phyloP scores from a whole-genome alignment of 768 basidiomycete species.

The Rhizopogon vesiculosus region DNA sequence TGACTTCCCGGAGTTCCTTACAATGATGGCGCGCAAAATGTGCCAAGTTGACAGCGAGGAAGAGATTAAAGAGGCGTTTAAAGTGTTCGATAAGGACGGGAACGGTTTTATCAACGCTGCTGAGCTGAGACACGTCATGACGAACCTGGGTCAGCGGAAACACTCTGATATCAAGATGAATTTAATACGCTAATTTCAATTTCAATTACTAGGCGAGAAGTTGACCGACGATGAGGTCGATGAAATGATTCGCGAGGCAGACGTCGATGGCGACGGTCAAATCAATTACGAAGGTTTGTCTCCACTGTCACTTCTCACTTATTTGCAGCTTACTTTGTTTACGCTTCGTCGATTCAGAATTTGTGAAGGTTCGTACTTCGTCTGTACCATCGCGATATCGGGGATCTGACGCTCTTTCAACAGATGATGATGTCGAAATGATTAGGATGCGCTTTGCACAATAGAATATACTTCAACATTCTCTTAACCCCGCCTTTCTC shows the following conservation, averaged over 20 bases:
- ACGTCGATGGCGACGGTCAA: conserved; percentile 92
- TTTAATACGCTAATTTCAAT: not conserved
- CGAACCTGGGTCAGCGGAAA: conserved; percentile 62
- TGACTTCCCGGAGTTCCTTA: conserved; percentile 81
- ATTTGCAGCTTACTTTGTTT: conserved; percentile 1
- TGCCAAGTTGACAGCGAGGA: conserved; percentile 90
- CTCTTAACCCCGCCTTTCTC: not conserved
- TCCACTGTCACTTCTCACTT: not conserved
- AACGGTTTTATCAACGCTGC: conserved; percentile 86
- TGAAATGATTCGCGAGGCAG: conserved; percentile 97
- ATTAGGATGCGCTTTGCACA: conserved; percentile 12
- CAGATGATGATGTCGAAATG: conserved; percentile 78
- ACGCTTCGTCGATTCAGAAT: conserved; percentile 42
- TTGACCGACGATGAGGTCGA: conserved; percentile 83
- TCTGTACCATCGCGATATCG: not conserved
- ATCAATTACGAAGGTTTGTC: conserved; percentile 77
- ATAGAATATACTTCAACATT: conserved; percentile 3
- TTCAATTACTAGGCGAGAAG: conserved; percentile 62
- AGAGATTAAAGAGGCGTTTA: conserved; percentile 96
- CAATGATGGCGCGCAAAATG: conserved; percentile 87
- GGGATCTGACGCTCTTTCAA: conserved; percentile 9
- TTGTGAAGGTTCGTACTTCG: conserved; percentile 54
- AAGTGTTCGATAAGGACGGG: conserved; percentile 94
- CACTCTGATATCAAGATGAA: not conserved
- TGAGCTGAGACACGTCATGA: conserved; percentile 91